Percentiles rank a stretch among this genome's conserved stretches.
Evolutionary conservation across 805 yeast genomes (phyloP).

Genomic region (Scheffersomyces spartinae): DNA sequence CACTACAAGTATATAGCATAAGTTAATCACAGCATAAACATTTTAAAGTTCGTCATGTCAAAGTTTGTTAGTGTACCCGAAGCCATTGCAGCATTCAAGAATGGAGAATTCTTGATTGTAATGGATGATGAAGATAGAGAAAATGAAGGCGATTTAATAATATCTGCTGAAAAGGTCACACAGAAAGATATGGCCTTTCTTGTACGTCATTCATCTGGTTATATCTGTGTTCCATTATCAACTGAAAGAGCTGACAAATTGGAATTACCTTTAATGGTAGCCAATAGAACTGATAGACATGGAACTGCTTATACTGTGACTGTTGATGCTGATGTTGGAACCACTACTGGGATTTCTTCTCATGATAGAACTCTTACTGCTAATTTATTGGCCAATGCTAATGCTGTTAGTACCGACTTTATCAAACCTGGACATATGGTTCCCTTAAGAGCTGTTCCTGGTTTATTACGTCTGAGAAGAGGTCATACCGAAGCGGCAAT

Average conservation of each 20-base stretch:
- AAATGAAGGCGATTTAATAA: constrained; percentile 93
- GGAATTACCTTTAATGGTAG: constrained; percentile 69
- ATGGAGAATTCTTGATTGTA: constrained; percentile 82
- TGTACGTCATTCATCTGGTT: constrained; percentile 81
- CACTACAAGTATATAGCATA: no score
- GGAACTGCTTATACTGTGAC: constrained; percentile 96
- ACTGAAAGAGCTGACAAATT: constrained; percentile 68
- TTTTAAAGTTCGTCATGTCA: no score
- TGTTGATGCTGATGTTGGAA: constrained; percentile 74
- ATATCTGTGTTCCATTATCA: constrained; percentile 83
- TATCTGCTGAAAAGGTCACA: constrained; percentile 77
- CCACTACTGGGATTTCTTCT: constrained; percentile 96
- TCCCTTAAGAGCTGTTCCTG: constrained; percentile 85
- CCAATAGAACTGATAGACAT: constrained; percentile 60
- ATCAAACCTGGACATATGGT: constrained; percentile 90
- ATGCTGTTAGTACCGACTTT: constrained; percentile 50
- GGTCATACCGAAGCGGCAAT: constrained; percentile 99
- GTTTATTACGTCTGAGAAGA: constrained; percentile 67
- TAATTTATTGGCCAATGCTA: constrained; percentile 51
- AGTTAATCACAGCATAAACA: no score
- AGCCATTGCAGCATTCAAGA: no score
- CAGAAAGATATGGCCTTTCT: constrained; percentile 88
- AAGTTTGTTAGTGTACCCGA: no score
- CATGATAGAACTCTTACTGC: constrained; percentile 86
- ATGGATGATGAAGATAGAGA: constrained; percentile 96